These are phyloP conservation scores for Paraglomus occultum DNA, from an alignment of 192 early-diverging fungal genomes.

Conservation along the genomic window DNA sequence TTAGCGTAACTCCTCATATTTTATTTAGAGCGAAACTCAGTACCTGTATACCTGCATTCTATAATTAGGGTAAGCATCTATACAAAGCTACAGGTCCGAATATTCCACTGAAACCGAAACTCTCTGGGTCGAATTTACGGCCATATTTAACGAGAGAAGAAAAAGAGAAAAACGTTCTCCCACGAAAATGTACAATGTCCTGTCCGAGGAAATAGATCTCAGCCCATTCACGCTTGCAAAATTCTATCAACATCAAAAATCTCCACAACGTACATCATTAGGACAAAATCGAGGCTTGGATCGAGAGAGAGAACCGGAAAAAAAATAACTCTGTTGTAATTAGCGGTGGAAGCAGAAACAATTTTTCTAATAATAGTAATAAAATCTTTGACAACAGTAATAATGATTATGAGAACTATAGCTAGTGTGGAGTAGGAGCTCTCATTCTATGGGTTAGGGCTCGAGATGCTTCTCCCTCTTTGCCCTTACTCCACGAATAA, in stretches of 20 bases:
- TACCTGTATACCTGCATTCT: too few species aligned
- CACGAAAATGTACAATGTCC: neutral
- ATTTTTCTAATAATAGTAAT: conserved; percentile 1
- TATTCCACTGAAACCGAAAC: neutral
- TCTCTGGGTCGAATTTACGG: neutral
- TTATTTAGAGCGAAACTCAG: too few species aligned
- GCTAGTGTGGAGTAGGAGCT: neutral
- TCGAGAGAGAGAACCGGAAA: conserved; percentile 1
- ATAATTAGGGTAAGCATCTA: too few species aligned
- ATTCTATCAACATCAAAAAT: conserved; percentile 1
- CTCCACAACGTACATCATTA: conserved; percentile 6
- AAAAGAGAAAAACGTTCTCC: conserved; percentile 5
- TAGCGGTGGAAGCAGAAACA: neutral
- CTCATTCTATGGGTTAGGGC: too few species aligned
- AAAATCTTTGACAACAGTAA: neutral
- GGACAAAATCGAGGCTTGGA: conserved; percentile 1
- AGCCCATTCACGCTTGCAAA: neutral
- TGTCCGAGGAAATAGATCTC: neutral
- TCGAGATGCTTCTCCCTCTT: too few species aligned
- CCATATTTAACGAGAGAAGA: neutral
- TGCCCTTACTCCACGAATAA: too few species aligned
- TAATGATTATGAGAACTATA: neutral
- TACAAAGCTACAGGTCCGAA: neutral
- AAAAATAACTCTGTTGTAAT: neutral
- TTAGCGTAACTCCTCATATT: too few species aligned